Evolutionary conservation across 768 basidiomycete genomes (phyloP).

Genomic region (Xanthoconium stramineum): DNA sequence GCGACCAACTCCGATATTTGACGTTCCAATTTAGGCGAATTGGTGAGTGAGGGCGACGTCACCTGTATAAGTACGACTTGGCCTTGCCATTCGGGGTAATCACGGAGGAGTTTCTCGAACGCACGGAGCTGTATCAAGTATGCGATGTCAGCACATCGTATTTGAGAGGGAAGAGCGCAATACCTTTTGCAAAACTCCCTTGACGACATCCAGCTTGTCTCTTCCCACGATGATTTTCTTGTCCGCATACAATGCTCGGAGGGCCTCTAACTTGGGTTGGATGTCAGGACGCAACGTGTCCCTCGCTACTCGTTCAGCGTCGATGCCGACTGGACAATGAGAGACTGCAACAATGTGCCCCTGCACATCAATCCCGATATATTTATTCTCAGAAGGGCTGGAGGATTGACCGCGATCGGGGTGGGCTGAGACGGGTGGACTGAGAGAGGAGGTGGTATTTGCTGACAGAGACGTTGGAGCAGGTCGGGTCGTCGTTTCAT

Average conservation of each 20-base stretch:
- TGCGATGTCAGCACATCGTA: neutral
- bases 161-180: neutral
- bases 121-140: slow-evolving; percentile 67
- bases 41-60: slow-evolving; percentile 88
- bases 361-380: slow-evolving; percentile 70
- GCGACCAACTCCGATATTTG: slow-evolving; percentile 92
- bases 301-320: slow-evolving; percentile 81
- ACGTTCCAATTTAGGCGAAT: slow-evolving; percentile 90
- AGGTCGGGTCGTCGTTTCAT: slow-evolving; percentile 60
- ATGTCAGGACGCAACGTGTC: slow-evolving; percentile 85
- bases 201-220: slow-evolving; percentile 98
- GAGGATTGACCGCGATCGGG: slow-evolving; percentile 7
- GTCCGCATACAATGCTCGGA: slow-evolving; percentile 81
- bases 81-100: slow-evolving; percentile 94
- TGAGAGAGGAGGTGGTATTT: slow-evolving; percentile 7
- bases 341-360: slow-evolving; percentile 80
- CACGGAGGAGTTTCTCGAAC: slow-evolving; percentile 89
- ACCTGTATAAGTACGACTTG: slow-evolving; percentile 82
- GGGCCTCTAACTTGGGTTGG: slow-evolving; percentile 83
- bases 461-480: neutral
- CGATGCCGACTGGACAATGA: slow-evolving; percentile 95
- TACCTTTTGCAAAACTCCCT: slow-evolving; percentile 95
- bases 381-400: slow-evolving; percentile 18
- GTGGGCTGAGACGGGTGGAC: neutral
- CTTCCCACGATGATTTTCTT: slow-evolving; percentile 99